phyloP scores from a whole-genome alignment of 768 basidiomycete genomes.

The Cystofilobasidium macerans region DNA sequence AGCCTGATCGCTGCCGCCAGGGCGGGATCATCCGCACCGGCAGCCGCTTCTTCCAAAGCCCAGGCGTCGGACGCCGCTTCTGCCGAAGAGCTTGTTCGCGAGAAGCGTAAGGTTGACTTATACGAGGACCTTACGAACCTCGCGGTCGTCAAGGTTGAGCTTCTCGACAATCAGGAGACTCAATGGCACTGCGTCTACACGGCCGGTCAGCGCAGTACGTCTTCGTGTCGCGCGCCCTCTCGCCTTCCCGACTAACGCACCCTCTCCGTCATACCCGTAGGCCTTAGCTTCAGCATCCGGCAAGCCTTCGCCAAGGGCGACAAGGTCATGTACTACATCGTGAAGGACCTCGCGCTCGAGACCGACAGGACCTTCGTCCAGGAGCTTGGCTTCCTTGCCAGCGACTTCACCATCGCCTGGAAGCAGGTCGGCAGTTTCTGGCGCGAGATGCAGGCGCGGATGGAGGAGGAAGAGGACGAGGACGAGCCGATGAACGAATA shows the following conservation, averaged over 20 bases:
- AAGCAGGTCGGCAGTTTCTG: slow-evolving; percentile 4
- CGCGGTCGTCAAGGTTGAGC: slow-evolving; percentile 5
- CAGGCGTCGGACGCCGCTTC: neutral
- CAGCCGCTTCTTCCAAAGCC: neutral
- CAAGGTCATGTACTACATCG: slow-evolving; percentile 8
- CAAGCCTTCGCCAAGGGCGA: neutral
- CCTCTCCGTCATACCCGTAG: neutral
- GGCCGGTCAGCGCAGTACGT: neutral
- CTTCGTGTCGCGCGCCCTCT: no score
- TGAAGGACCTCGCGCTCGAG: slow-evolving; percentile 11
- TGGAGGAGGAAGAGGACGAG: slow-evolving; percentile 7
- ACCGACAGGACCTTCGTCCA: neutral
- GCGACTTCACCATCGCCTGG: slow-evolving; percentile 11
- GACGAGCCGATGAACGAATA: neutral
- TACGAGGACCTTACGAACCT: slow-evolving; percentile 21
- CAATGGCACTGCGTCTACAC: slow-evolving; percentile 20
- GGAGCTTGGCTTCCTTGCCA: slow-evolving; percentile 1
- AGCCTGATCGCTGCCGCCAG: slow-evolving; percentile 9
- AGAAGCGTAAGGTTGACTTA: slow-evolving; percentile 3
- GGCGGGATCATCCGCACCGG: neutral
- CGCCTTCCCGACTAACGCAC: neutral
- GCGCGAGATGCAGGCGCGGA: slow-evolving; percentile 3
- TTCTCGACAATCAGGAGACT: neutral
- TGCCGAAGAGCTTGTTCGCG: neutral
- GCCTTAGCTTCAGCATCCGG: slow-evolving; percentile 19